Percentiles rank a stretch among this genome's conserved stretches.
phyloP scores from a whole-genome alignment of 2,329 filamentous ascomycete species.

The Sarocladium oryzae region DNA sequence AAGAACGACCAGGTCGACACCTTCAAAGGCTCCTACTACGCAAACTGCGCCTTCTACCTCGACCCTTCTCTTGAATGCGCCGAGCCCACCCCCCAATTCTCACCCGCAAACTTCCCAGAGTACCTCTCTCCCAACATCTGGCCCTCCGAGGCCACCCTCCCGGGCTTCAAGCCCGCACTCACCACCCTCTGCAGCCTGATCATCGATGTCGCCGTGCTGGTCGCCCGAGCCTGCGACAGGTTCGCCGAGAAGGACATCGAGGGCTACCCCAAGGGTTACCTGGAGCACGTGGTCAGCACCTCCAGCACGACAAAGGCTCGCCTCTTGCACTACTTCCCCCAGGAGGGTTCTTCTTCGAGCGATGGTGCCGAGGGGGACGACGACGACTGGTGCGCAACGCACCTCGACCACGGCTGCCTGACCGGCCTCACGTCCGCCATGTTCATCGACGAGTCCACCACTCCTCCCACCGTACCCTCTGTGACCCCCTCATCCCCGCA shows the following conservation, averaged over 20 bases:
- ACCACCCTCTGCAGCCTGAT: constrained; percentile 75
- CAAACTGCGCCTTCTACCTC: constrained; percentile 74
- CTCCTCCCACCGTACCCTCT: constrained; percentile 28
- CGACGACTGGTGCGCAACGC: constrained; percentile 92
- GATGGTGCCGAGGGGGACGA: constrained; percentile 39
- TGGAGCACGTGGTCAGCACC: constrained; percentile 79
- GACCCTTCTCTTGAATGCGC: constrained; percentile 56
- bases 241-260: constrained; percentile 76
- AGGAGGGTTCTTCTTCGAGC: constrained; percentile 18
- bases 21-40: constrained; percentile 77
- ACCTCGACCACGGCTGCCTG: constrained; percentile 87
- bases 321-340: constrained; percentile 87
- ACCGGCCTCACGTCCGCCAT: constrained; percentile 92
- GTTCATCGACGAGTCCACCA: constrained; percentile 75
- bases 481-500: constrained; percentile 16
- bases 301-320: constrained; percentile 88
- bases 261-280: constrained; percentile 69
- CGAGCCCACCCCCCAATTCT: constrained; percentile 51
- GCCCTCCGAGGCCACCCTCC: constrained; percentile 59
- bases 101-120: constrained; percentile 64
- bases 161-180: constrained; percentile 67
- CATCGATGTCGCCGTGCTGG: constrained; percentile 82
- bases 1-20: constrained; percentile 73
- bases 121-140: constrained; percentile 89
- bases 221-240: constrained; percentile 82